phyloP scores from a whole-genome alignment of 1,139 yeast genomes.

The Hansenula sp. region DNA sequence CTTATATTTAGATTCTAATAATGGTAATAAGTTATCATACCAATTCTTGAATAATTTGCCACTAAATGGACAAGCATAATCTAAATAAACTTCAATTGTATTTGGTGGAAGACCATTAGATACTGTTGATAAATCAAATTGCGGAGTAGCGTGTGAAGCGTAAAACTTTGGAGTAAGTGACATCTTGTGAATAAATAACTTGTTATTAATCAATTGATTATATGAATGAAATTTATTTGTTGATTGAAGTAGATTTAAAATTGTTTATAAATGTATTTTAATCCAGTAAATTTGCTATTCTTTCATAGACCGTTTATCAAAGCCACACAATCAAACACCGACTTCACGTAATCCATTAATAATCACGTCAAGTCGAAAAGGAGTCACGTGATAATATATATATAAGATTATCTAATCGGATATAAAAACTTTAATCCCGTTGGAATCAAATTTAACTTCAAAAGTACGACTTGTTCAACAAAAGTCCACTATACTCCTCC shows the following conservation, averaged over 20 bases:
- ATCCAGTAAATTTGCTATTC: too few species aligned
- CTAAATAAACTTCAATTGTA: constrained; percentile 58
- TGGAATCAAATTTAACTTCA: too few species aligned
- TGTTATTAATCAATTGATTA: not conserved
- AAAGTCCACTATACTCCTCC: too few species aligned
- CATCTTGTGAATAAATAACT: constrained; percentile 9
- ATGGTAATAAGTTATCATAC: constrained; percentile 48
- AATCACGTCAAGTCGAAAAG: too few species aligned
- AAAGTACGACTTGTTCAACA: too few species aligned
- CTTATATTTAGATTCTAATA: constrained; percentile 41
- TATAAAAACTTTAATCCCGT: too few species aligned
- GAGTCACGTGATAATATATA: too few species aligned
- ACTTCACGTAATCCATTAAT: too few species aligned
- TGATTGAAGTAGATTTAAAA: not conserved
- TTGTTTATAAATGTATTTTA: too few species aligned
- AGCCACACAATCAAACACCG: too few species aligned
- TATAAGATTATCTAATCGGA: too few species aligned
- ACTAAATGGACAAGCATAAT: constrained; percentile 77
- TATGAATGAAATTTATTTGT: not conserved
- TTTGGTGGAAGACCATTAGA: constrained; percentile 14
- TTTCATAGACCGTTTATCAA: too few species aligned
- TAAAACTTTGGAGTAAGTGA: constrained; percentile 21
- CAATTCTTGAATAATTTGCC: constrained; percentile 59
- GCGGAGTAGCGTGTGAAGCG: constrained; percentile 17
- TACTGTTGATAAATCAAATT: constrained; percentile 3